Percentiles rank a stretch among this genome's conserved stretches.
These are phyloP conservation scores for Liriodendron chinense DNA, from an alignment of 164 flowering plant genomes.

Conservation along the genomic window DNA sequence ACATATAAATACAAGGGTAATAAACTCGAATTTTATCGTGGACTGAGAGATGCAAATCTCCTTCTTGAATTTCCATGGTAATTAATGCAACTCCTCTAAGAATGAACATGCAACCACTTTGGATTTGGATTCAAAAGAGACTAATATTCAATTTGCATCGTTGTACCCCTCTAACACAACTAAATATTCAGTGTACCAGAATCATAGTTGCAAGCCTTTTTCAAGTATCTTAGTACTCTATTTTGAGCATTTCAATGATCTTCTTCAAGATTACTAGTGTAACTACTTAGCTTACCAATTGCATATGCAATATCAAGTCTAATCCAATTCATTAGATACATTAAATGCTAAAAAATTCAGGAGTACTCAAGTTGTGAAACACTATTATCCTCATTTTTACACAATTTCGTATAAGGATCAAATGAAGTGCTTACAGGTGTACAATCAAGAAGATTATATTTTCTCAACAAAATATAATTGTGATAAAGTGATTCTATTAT, in stretches of 20 bases:
- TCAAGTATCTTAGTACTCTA: neutral
- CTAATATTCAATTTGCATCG: neutral
- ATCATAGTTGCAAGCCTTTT: neutral
- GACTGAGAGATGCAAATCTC: neutral
- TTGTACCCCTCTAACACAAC: neutral
- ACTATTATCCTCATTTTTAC: neutral
- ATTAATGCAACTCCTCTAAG: neutral
- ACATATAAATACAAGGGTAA: neutral
- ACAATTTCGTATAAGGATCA: neutral
- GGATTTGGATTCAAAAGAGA: neutral
- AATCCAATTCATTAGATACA: neutral
- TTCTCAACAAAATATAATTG: neutral
- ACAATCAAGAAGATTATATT: neutral
- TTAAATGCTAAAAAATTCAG: neutral
- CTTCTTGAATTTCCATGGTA: too few relatives aligned
- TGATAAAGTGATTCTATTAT: neutral
- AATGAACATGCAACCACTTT: neutral
- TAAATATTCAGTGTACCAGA: neutral
- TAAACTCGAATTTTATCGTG: neutral
- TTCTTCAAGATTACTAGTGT: neutral
- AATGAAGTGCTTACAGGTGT: neutral
- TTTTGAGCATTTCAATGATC: neutral
- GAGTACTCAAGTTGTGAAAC: neutral
- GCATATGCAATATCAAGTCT: neutral
- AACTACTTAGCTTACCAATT: neutral